phyloP scores from a whole-genome alignment of 495 filamentous ascomycete genomes.

The Penicillium macrosclerotiorum region DNA sequence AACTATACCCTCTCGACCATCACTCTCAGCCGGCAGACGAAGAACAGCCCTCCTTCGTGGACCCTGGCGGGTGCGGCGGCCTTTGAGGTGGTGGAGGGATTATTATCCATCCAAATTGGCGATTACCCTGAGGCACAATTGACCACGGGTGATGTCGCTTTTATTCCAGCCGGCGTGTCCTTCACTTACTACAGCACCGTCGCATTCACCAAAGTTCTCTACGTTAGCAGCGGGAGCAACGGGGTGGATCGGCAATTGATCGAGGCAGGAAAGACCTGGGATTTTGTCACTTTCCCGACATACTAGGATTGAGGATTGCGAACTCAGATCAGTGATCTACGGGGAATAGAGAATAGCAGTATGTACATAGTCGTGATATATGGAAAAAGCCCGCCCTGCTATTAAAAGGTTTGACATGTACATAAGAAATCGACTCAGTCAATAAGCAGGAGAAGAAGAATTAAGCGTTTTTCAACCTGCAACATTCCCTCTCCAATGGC shows the following conservation, averaged over 20 bases:
- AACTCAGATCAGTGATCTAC: too few species aligned
- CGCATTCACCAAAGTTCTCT: conserved; percentile 39
- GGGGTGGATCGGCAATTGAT: conserved; percentile 36
- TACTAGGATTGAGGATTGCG: too few species aligned
- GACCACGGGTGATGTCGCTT: conserved; percentile 36
- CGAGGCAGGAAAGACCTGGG: conserved; percentile 16
- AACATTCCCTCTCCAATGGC: too few species aligned
- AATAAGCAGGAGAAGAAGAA: too few species aligned
- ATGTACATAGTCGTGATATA: too few species aligned
- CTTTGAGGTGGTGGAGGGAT: conserved; percentile 42
- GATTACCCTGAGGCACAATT: conserved; percentile 28
- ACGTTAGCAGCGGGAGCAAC: conserved; percentile 30
- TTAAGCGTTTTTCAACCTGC: too few species aligned
- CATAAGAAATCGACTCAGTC: too few species aligned
- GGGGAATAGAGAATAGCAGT: too few species aligned
- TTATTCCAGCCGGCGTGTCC: too few species aligned
- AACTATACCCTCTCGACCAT: conserved; percentile 42
- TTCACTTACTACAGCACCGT: conserved; percentile 33
- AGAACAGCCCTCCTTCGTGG: conserved; percentile 18
- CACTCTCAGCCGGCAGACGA: conserved; percentile 20
- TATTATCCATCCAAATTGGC: conserved; percentile 30
- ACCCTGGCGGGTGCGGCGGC: conserved; percentile 27
- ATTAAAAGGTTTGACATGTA: too few species aligned
- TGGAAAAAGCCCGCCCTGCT: too few species aligned
- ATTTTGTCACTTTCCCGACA: conserved; percentile 23